Conservation (phyloP, 2,329 filamentous ascomycete genomes). For the Trichoderma koningii region DNA sequence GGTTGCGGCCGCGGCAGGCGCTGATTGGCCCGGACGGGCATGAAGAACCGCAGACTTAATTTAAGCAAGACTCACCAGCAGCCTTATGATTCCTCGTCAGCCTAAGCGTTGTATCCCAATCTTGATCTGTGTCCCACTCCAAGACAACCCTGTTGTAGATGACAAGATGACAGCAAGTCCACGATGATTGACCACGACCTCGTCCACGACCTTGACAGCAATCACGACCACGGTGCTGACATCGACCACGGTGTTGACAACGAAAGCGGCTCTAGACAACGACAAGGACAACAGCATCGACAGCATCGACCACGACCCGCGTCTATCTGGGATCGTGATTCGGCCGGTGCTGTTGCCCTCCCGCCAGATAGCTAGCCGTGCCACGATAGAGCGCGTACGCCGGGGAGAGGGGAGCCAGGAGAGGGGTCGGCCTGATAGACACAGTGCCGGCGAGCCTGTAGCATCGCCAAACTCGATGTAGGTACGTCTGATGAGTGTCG, state of each 20-base stretch:
- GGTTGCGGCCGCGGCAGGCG: constrained; percentile 13
- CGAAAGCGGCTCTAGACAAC: too few relatives aligned
- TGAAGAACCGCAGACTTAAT: constrained; percentile 24
- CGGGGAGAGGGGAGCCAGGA: constrained; percentile 4
- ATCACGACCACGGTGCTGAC: too few relatives aligned
- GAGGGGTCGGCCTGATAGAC: constrained; percentile 7
- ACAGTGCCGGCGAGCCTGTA: constrained; percentile 15
- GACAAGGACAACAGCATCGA: too few relatives aligned
- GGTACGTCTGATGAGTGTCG: constrained; percentile 25
- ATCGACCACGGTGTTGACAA: too few relatives aligned
- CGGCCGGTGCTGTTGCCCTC: not conserved
- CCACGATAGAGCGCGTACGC: constrained; percentile 25
- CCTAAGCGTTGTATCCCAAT: constrained; percentile 24
- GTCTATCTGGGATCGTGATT: not conserved
- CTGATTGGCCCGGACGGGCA: constrained; percentile 19
- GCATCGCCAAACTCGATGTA: constrained; percentile 22
- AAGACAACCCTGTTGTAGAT: too few relatives aligned
- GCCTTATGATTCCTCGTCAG: constrained; percentile 23
- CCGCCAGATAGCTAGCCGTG: constrained; percentile 24
- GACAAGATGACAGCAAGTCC: too few relatives aligned
- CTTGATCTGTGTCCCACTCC: constrained; percentile 22
- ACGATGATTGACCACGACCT: not conserved
- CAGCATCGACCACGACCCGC: constrained; percentile 9
- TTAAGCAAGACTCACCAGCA: constrained; percentile 14
- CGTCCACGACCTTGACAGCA: not conserved